These are phyloP conservation scores for Draba incana DNA, from an alignment of 345 rosid genomes.

Conservation along the genomic window DNA sequence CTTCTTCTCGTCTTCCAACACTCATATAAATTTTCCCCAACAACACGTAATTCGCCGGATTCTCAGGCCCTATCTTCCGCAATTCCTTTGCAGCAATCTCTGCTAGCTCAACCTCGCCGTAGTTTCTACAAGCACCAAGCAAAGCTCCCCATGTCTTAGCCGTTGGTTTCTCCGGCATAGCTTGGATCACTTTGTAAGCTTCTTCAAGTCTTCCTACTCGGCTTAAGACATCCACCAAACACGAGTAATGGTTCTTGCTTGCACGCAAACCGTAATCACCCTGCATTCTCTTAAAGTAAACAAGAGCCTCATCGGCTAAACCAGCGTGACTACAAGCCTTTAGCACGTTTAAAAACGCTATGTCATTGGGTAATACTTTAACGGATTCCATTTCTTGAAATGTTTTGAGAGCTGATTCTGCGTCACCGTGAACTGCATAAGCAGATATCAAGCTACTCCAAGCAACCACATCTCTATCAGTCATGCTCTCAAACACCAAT, in stretches of 20 bases:
- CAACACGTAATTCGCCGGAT: constrained; percentile 58
- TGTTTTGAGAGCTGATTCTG: constrained; percentile 48
- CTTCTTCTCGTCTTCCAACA: constrained; percentile 63
- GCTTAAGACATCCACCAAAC: constrained; percentile 63
- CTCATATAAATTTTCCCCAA: constrained; percentile 57
- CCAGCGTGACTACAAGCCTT: constrained; percentile 78
- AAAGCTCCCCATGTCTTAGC: constrained; percentile 70
- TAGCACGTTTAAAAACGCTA: constrained; percentile 59
- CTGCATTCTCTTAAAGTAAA: constrained; percentile 47
- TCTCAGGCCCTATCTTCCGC: constrained; percentile 61
- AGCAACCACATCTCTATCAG: constrained; percentile 60
- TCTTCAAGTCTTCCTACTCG: constrained; percentile 62
- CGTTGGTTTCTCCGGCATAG: constrained; percentile 58
- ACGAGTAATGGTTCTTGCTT: constrained; percentile 63
- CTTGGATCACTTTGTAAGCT: constrained; percentile 52
- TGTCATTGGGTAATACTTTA: constrained; percentile 55
- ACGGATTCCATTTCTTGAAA: constrained; percentile 61
- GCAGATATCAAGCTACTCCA: constrained; percentile 75
- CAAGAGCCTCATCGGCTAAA: constrained; percentile 58
- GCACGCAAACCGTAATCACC: constrained; percentile 47
- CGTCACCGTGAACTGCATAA: constrained; percentile 67
- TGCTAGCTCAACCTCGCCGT: constrained; percentile 61
- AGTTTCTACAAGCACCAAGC: constrained; percentile 64
- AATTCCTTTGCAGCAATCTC: constrained; percentile 60
- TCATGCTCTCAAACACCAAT: constrained; percentile 46